A percentile compares a stretch with the other conserved stretches of the same genome.
Conservation (phyloP, 2,329 filamentous ascomycete genomes). For the Trichoderma citrinoviride region DNA sequence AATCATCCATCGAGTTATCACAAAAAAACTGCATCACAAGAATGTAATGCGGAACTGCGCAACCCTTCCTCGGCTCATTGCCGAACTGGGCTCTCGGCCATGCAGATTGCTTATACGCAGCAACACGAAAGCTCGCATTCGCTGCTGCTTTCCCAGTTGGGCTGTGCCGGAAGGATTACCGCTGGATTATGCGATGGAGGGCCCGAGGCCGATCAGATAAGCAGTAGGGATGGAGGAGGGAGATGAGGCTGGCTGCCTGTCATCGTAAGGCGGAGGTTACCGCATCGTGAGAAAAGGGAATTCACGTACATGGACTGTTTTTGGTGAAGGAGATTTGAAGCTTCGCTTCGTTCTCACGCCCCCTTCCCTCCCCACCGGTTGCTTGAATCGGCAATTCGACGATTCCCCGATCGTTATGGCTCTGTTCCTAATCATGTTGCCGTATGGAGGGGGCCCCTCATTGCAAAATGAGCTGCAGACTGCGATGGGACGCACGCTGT, state of each 20-base stretch:
- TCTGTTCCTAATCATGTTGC: neutral
- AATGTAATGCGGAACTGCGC: neutral
- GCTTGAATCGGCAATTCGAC: neutral
- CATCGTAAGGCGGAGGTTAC: too few relatives aligned
- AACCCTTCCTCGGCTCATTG: constrained; percentile 11
- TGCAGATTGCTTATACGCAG: neutral
- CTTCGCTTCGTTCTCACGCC: neutral
- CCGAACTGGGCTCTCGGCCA: neutral
- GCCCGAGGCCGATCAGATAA: neutral
- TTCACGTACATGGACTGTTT: neutral
- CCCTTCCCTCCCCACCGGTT: neutral
- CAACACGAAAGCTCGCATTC: neutral
- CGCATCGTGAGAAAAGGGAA: neutral
- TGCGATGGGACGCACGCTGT: neutral
- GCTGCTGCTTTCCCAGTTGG: neutral
- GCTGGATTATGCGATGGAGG: neutral
- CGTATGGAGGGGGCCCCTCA: neutral
- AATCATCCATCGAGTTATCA: too few relatives aligned
- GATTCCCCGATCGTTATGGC: neutral
- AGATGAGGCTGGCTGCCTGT: neutral
- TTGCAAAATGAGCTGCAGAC: neutral
- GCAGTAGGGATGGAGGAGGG: neutral
- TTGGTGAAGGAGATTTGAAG: neutral
- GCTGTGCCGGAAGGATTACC: neutral
- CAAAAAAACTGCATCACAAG: neutral